Conservation (phyloP, 805 yeast genomes). For the Lipomyces sp. region DNA sequence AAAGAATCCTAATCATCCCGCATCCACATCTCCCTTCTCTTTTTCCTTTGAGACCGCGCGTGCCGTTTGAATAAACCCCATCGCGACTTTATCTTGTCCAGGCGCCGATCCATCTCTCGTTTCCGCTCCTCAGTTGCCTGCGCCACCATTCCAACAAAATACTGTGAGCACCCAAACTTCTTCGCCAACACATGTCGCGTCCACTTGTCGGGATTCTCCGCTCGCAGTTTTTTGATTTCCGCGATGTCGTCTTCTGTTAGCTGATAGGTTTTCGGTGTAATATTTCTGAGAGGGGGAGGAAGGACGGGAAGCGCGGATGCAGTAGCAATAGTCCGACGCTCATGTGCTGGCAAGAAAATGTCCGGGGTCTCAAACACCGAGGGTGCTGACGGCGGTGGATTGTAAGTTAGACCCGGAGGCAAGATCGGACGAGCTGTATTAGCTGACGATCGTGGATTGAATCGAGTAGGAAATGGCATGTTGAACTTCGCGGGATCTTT, state of each 20-base stretch:
- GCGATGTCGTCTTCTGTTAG: constrained; percentile 55
- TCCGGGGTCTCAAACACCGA: constrained; percentile 59
- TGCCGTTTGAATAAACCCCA: constrained; percentile 50
- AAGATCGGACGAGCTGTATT: constrained; percentile 57
- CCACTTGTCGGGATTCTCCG: constrained; percentile 57
- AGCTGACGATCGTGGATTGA: constrained; percentile 61
- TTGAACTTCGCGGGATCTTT: constrained; percentile 14
- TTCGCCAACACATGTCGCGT: constrained; percentile 61
- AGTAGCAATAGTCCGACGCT: constrained; percentile 38
- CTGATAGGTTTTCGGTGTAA: constrained; percentile 48
- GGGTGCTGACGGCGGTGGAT: constrained; percentile 65
- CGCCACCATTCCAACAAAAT: constrained; percentile 55
- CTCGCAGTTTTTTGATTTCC: constrained; percentile 57
- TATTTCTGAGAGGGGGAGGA: constrained; percentile 41
- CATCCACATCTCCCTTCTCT: constrained; percentile 63
- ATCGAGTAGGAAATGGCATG: constrained; percentile 50
- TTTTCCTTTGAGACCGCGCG: constrained; percentile 56
- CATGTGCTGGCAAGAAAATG: constrained; percentile 63
- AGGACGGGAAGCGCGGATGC: constrained; percentile 16
- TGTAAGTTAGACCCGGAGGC: constrained; percentile 57
- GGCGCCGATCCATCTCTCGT: constrained; percentile 47
- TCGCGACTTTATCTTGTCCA: constrained; percentile 44
- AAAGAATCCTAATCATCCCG: constrained; percentile 51
- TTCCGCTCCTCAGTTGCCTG: constrained; percentile 42
- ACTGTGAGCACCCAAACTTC: constrained; percentile 52